Percentiles rank a stretch among this genome's conserved stretches.
These are phyloP conservation scores for Brassica rapa DNA, from an alignment of 345 rosid genomes.

Conservation along the genomic window DNA sequence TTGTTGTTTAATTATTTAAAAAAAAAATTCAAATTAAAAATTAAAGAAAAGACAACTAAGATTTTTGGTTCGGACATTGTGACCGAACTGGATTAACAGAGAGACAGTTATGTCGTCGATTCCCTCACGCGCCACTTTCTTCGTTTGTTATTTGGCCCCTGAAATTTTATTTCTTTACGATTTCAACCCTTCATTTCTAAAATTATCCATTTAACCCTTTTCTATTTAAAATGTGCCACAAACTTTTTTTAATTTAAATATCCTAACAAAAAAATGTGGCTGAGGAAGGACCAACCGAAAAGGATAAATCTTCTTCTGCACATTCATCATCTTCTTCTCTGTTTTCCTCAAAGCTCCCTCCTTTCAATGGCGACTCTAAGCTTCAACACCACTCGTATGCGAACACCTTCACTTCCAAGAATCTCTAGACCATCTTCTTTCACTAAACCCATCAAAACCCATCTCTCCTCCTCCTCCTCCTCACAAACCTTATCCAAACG, in stretches of 20 bases:
- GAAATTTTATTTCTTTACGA: neutral
- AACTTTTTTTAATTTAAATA: too few species aligned
- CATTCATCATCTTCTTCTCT: slow-evolving; percentile 4
- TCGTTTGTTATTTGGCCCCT: slow-evolving; percentile 1
- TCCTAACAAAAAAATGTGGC: slow-evolving; percentile 36
- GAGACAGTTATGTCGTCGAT: neutral
- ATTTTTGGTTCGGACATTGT: neutral
- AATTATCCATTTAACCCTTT: neutral
- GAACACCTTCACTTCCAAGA: slow-evolving; percentile 43
- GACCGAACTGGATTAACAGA: neutral
- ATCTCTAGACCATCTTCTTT: slow-evolving; percentile 42
- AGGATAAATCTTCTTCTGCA: slow-evolving; percentile 19
- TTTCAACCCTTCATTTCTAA: neutral
- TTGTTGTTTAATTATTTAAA: neutral
- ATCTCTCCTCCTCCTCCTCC: slow-evolving; percentile 37
- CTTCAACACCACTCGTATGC: slow-evolving; percentile 67
- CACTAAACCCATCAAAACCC: slow-evolving; percentile 42
- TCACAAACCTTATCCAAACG: slow-evolving; percentile 35
- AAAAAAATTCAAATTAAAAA: neutral
- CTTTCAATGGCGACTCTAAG: slow-evolving; percentile 73
- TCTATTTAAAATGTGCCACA: too few species aligned
- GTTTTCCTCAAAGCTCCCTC: slow-evolving; percentile 23
- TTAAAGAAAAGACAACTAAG: neutral
- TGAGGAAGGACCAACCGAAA: slow-evolving; percentile 41
- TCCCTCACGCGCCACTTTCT: neutral